Percentiles rank a stretch among this genome's conserved stretches.
Evolutionary conservation across 805 yeast species (phyloP).

Genomic region (Sungouiella blattae): DNA sequence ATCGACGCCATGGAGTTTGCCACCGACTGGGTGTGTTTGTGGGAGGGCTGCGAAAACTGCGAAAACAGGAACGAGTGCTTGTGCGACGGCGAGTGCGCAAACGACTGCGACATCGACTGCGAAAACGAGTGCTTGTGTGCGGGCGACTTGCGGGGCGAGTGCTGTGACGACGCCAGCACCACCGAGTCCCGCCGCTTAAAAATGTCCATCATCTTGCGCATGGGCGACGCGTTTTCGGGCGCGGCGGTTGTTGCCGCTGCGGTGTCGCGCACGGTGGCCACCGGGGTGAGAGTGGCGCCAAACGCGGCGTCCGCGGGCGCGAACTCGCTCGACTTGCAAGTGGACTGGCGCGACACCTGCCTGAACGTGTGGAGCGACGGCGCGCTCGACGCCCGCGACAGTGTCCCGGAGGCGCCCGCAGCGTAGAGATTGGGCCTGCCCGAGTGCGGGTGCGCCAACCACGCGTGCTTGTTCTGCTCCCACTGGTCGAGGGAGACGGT

Average conservation of each 20-base stretch:
- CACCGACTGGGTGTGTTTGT: constrained; percentile 7
- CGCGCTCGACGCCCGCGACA: constrained; percentile 25
- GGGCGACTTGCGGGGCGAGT: constrained; percentile 32
- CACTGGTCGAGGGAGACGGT: constrained; percentile 31
- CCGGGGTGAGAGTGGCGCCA: background rate
- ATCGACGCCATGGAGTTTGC: constrained; percentile 15
- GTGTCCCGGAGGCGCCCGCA: background rate
- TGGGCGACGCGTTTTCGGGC: background rate
- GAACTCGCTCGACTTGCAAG: background rate
- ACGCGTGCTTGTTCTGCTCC: constrained; percentile 24
- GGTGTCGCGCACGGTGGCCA: background rate
- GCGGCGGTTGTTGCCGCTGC: background rate
- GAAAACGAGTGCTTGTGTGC: constrained; percentile 10
- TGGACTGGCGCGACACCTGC: constrained; percentile 11
- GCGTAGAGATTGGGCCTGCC: constrained; percentile 21
- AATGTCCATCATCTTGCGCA: no score
- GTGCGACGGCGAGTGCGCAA: no score
- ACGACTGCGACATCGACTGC: constrained; percentile 1
- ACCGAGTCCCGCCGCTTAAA: constrained; percentile 1
- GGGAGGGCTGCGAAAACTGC: no score
- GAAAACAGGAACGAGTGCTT: no score
- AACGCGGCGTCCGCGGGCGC: background rate
- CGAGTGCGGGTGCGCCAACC: constrained; percentile 21
- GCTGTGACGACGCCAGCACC: constrained; percentile 9
- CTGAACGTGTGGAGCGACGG: constrained; percentile 41